phyloP scores from a whole-genome alignment of 345 rosid genomes.

The Eucalyptus tenuipes region DNA sequence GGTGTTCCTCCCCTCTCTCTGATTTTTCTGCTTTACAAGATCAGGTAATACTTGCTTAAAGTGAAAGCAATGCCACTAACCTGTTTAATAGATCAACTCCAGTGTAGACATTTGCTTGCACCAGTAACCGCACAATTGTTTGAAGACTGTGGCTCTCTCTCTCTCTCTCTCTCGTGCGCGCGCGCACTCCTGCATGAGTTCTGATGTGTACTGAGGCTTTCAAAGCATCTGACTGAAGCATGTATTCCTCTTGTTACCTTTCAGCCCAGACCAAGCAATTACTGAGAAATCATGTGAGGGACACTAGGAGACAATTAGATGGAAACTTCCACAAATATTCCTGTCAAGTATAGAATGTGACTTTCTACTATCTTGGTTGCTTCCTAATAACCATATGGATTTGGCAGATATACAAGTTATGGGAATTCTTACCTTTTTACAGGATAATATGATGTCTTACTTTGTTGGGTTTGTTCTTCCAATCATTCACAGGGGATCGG shows the following conservation, averaged over 20 bases:
- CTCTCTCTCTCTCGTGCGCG: neutral
- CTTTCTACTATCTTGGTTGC: neutral
- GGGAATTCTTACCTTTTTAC: neutral
- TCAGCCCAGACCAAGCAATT: neutral
- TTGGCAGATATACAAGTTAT: neutral
- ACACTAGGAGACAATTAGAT: neutral
- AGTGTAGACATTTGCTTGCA: neutral
- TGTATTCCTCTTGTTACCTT: neutral
- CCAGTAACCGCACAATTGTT: neutral
- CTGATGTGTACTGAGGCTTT: neutral
- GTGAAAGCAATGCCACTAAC: neutral
- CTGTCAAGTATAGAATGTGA: neutral
- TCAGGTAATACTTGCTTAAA: conserved; percentile 16
- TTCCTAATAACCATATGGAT: neutral
- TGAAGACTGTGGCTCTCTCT: neutral
- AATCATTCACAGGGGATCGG: conserved; percentile 9
- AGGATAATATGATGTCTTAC: neutral
- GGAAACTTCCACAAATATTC: neutral
- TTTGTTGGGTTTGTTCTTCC: neutral
- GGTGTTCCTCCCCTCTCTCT: neutral
- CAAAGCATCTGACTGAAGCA: neutral
- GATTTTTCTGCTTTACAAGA: conserved; percentile 5
- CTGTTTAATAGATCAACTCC: neutral
- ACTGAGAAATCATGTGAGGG: neutral
- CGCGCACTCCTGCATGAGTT: neutral